Percentiles rank a stretch among this genome's conserved stretches.
phyloP scores from a whole-genome alignment of 1,284 basidiomycete genomes.

The Ustilago xerochloae region DNA sequence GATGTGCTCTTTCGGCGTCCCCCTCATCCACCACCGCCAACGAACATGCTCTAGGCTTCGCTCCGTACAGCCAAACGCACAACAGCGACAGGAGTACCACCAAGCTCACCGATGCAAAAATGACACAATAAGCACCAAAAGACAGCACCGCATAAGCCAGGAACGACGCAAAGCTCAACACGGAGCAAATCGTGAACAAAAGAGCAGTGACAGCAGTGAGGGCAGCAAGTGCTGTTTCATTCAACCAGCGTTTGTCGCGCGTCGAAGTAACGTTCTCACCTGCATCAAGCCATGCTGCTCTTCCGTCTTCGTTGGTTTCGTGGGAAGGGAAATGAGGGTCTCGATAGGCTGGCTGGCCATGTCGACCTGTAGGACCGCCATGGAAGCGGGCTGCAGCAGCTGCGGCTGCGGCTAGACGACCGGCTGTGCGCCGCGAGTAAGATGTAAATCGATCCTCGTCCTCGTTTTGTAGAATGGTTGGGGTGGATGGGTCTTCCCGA shows the following conservation, averaged over 20 bases:
- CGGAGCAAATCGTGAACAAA: constrained; percentile 20
- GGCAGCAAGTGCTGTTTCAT: constrained; percentile 36
- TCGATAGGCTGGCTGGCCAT: constrained; percentile 1
- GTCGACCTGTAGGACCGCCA: constrained; percentile 15
- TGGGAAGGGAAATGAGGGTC: background rate
- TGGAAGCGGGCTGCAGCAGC: constrained; percentile 15
- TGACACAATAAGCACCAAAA: constrained; percentile 21
- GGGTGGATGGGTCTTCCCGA: constrained; percentile 25
- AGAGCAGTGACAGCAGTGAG: constrained; percentile 15
- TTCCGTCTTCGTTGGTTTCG: background rate
- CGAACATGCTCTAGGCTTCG: constrained; percentile 14
- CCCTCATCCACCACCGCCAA: constrained; percentile 24
- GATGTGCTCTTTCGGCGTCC: constrained; percentile 20
- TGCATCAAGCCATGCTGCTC: constrained; percentile 27
- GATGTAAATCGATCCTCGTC: constrained; percentile 40
- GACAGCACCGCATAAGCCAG: constrained; percentile 14
- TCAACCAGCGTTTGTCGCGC: constrained; percentile 38
- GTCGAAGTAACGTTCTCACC: constrained; percentile 14
- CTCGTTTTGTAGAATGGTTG: constrained; percentile 24
- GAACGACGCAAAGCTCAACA: constrained; percentile 19
- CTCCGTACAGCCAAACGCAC: constrained; percentile 37
- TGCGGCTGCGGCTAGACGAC: constrained; percentile 6
- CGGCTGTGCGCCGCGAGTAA: constrained; percentile 24
- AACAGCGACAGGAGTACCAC: constrained; percentile 13
- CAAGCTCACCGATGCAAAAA: constrained; percentile 34